phyloP scores from a whole-genome alignment of 2,329 filamentous ascomycete species.

The Triangularia verruculosa region DNA sequence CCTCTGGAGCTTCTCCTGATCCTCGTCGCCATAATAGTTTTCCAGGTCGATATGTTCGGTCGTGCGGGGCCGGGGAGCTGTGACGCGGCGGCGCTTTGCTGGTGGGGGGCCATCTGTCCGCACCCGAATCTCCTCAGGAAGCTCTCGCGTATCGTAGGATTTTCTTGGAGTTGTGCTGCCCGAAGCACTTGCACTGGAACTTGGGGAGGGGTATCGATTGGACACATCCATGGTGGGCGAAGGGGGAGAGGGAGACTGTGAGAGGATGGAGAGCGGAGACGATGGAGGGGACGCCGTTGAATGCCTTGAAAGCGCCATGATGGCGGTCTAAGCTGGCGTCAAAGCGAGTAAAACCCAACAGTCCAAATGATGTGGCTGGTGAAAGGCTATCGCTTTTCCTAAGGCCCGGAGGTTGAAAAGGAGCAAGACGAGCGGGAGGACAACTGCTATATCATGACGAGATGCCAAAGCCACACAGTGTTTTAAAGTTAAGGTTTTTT shows the following conservation, averaged over 20 bases:
- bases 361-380: slow-evolving; percentile 4
- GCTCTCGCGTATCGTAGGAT: slow-evolving; percentile 36
- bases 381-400: not conserved
- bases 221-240: slow-evolving; percentile 41
- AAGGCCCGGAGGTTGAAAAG: not conserved
- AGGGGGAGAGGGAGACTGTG: slow-evolving; percentile 51
- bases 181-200: slow-evolving; percentile 43
- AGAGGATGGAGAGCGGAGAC: slow-evolving; percentile 54
- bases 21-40: slow-evolving; percentile 45
- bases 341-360: not conserved
- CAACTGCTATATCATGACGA: slow-evolving; percentile 7
- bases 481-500: too few species aligned
- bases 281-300: slow-evolving; percentile 37
- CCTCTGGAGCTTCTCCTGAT: slow-evolving; percentile 62
- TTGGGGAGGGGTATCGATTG: slow-evolving; percentile 53
- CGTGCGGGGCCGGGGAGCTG: slow-evolving; percentile 59
- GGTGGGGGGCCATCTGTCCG: slow-evolving; percentile 62
- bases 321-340: slow-evolving; percentile 7
- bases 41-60: slow-evolving; percentile 79
- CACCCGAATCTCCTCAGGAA: slow-evolving; percentile 37
- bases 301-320: slow-evolving; percentile 22
- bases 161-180: slow-evolving; percentile 32
- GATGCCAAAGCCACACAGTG: not conserved
- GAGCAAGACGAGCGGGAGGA: not conserved
- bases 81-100: slow-evolving; percentile 70